These are phyloP conservation scores for Cryptococcus sp. DNA, from an alignment of 1,284 basidiomycete genomes.

Conservation along the genomic window DNA sequence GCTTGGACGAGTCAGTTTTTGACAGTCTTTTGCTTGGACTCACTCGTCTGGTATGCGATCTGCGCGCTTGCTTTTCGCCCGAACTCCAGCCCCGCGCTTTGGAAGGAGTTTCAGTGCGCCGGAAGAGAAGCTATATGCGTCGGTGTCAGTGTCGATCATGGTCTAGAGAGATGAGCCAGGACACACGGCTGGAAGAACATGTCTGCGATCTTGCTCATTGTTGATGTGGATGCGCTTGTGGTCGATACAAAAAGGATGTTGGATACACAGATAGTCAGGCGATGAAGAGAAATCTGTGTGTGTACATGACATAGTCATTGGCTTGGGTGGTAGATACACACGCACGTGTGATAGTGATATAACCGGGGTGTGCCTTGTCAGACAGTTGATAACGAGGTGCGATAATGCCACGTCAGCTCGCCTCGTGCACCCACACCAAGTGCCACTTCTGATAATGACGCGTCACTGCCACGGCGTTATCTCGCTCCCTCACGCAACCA, in stretches of 20 bases:
- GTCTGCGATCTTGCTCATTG: constrained; percentile 36
- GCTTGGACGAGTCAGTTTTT: constrained; percentile 7
- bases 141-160: background rate
- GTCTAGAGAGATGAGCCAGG: background rate
- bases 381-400: background rate
- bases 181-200: constrained; percentile 49
- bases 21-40: constrained; percentile 9
- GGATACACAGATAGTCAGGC: too few relatives aligned
- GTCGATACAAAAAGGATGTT: too few relatives aligned
- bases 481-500: too few relatives aligned
- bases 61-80: constrained; percentile 48
- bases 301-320: too few relatives aligned
- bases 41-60: constrained; percentile 50
- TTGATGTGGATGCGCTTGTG: background rate
- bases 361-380: too few relatives aligned
- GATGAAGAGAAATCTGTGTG: background rate
- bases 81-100: constrained; percentile 32
- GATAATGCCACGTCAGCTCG: background rate
- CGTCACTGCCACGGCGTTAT: background rate
- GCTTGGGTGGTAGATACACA: too few relatives aligned
- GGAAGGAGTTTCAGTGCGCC: constrained; percentile 47
- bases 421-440: background rate
- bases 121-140: constrained; percentile 44
- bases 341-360: background rate
- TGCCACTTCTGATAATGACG: background rate